These are phyloP conservation scores for Globisporangium mamillatum DNA, from an alignment of 352 stramenopile species.

Conservation along the genomic window DNA sequence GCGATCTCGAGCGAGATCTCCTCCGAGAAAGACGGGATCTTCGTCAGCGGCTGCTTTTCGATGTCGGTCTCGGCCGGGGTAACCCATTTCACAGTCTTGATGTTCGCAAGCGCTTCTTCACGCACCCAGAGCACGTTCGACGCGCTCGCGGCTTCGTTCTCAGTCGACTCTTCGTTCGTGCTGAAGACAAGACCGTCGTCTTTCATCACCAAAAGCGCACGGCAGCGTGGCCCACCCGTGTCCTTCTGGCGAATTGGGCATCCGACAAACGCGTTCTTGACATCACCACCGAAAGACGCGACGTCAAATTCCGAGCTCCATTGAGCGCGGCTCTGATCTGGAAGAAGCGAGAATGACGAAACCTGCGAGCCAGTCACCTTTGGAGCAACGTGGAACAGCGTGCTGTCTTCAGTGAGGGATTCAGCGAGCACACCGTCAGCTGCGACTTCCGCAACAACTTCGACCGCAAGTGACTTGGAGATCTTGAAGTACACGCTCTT, in stretches of 20 bases:
- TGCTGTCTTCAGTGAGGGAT: slow-evolving; percentile 51
- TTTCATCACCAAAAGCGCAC: slow-evolving; percentile 61
- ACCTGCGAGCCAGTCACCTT: slow-evolving; percentile 24
- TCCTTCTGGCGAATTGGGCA: slow-evolving; percentile 65
- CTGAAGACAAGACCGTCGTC: slow-evolving; percentile 73
- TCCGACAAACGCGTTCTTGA: slow-evolving; percentile 50
- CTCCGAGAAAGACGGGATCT: slow-evolving; percentile 70
- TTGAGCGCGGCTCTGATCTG: slow-evolving; percentile 23
- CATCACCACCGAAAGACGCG: slow-evolving; percentile 42
- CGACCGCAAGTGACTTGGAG: slow-evolving; percentile 29
- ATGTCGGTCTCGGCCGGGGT: slow-evolving; percentile 74
- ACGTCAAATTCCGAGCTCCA: slow-evolving; percentile 55
- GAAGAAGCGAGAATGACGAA: slow-evolving; percentile 41
- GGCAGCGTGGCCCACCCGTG: slow-evolving; percentile 33
- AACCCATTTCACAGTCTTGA: slow-evolving; percentile 77
- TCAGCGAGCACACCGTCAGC: slow-evolving; percentile 43
- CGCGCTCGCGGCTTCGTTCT: not conserved
- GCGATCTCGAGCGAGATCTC: slow-evolving; percentile 62
- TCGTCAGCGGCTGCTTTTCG: slow-evolving; percentile 67
- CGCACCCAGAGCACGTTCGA: slow-evolving; percentile 62
- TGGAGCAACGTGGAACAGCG: slow-evolving; percentile 50
- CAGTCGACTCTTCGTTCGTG: slow-evolving; percentile 44
- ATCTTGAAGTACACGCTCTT: slow-evolving; percentile 62
- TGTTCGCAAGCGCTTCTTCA: slow-evolving; percentile 76
- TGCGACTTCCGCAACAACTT: slow-evolving; percentile 39